Percentiles rank a stretch among this genome's conserved stretches.
phyloP scores from a whole-genome alignment of 2,329 filamentous ascomycete species.

The Beauveria brongniartii region DNA sequence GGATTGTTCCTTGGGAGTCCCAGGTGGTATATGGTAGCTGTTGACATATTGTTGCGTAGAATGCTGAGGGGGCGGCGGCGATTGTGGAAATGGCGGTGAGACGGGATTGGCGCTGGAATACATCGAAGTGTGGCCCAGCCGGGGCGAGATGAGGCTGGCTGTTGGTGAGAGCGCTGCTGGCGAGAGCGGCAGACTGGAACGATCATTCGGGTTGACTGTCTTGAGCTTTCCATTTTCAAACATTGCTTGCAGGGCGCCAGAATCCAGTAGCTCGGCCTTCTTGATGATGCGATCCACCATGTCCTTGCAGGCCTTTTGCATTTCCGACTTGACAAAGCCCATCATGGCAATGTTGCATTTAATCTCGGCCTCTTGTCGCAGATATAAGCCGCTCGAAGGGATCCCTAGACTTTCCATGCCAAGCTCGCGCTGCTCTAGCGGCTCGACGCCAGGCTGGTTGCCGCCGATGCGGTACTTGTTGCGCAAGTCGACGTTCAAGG shows the following conservation, averaged over 20 bases:
- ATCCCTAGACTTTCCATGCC: slow-evolving; percentile 50
- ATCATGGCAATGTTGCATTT: slow-evolving; percentile 59
- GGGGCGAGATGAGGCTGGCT: neutral
- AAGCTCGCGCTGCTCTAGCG: slow-evolving; percentile 53
- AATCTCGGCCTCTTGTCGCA: slow-evolving; percentile 64
- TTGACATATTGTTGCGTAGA: neutral
- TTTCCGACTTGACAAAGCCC: slow-evolving; percentile 57
- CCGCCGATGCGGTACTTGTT: slow-evolving; percentile 62
- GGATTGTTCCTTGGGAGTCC: neutral
- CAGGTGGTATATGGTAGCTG: neutral
- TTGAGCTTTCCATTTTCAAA: slow-evolving; percentile 55
- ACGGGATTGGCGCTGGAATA: neutral
- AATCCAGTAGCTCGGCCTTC: slow-evolving; percentile 61
- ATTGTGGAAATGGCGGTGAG: neutral
- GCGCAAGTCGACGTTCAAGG: slow-evolving; percentile 57
- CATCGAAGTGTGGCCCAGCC: slow-evolving; percentile 2
- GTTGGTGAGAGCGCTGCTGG: neutral
- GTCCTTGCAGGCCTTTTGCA: slow-evolving; percentile 55
- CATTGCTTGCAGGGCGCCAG: slow-evolving; percentile 59
- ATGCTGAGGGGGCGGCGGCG: neutral
- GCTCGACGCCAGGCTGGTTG: slow-evolving; percentile 59
- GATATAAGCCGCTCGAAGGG: slow-evolving; percentile 56
- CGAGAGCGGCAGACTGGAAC: slow-evolving; percentile 22
- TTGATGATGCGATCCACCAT: slow-evolving; percentile 63
- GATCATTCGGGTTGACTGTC: slow-evolving; percentile 48